Percentiles rank a stretch among this genome's conserved stretches.
These are phyloP conservation scores for Agastache rugosa DNA, from an alignment of 257 asterid genomes.

Conservation along the genomic window DNA sequence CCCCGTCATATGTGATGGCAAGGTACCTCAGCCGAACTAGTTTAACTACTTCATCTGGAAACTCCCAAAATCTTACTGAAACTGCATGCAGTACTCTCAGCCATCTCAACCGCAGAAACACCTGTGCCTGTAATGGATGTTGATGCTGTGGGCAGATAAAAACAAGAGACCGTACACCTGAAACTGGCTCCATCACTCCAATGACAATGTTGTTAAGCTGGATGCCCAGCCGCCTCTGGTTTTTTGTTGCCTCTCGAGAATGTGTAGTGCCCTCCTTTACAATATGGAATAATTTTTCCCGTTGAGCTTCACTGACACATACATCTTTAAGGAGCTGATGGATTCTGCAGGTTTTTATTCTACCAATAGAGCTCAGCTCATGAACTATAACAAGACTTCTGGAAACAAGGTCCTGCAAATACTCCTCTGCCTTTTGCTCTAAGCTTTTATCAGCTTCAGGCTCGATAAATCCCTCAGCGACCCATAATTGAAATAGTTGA, in stretches of 20 bases:
- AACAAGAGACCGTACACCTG: constrained; percentile 28
- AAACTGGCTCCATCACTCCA: neutral
- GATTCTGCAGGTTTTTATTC: constrained; percentile 11
- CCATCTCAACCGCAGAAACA: neutral
- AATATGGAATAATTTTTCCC: constrained; percentile 8
- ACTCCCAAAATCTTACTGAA: neutral
- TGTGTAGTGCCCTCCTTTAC: neutral
- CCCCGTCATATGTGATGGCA: constrained; percentile 13
- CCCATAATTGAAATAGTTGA: constrained; percentile 11
- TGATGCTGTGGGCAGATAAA: neutral
- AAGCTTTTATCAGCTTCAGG: neutral
- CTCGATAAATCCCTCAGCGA: constrained; percentile 23
- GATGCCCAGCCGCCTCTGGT: constrained; percentile 24
- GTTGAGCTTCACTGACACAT: neutral
- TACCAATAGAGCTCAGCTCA: neutral
- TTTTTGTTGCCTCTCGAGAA: neutral
- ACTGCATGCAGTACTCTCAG: constrained; percentile 30
- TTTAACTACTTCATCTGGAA: neutral
- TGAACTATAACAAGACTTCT: constrained; percentile 13
- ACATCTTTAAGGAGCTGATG: constrained; percentile 12
- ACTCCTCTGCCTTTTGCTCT: constrained; percentile 18
- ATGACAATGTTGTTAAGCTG: neutral
- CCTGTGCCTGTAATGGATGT: neutral
- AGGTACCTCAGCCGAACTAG: constrained; percentile 34
- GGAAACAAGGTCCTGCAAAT: constrained; percentile 5